These are phyloP conservation scores for Trichoderma polysporum DNA, from an alignment of 2,329 filamentous ascomycete genomes.

Conservation along the genomic window DNA sequence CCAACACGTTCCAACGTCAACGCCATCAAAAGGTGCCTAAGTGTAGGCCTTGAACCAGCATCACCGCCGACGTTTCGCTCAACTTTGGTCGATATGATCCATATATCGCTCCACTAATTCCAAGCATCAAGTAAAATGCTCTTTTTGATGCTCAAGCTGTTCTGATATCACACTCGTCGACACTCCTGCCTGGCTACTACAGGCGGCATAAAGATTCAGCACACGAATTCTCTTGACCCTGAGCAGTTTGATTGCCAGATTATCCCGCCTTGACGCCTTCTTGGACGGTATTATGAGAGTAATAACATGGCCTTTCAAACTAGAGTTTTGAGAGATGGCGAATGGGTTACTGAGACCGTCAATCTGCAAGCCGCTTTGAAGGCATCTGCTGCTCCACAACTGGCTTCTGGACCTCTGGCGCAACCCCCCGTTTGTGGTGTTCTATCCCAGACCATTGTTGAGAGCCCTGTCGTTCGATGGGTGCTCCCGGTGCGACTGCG, in stretches of 20 bases:
- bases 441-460: slow-evolving; percentile 73
- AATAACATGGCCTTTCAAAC: slow-evolving; percentile 51
- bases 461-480: slow-evolving; percentile 72
- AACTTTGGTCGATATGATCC: not conserved
- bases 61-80: not conserved
- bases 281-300: slow-evolving; percentile 26
- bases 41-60: not conserved
- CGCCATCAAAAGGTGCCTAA: not conserved
- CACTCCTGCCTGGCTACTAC: not conserved
- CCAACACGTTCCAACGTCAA: slow-evolving; percentile 4
- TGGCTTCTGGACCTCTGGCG: slow-evolving; percentile 33
- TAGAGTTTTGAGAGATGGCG: slow-evolving; percentile 52
- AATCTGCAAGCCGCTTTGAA: slow-evolving; percentile 45
- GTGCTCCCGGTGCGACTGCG: slow-evolving; percentile 80
- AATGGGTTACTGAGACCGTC: slow-evolving; percentile 57
- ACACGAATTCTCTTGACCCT: not conserved
- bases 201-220: not conserved
- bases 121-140: not conserved
- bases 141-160: not conserved
- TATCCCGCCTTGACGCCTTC: too few species aligned
- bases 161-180: not conserved
- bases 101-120: not conserved
- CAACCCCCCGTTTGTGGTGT: slow-evolving; percentile 63
- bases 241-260: not conserved
- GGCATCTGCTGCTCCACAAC: slow-evolving; percentile 36